Evolutionary conservation across 306 rosid species (phyloP), one percentile per base, ranked within the genome.

Genomic region (Cicer cuneatum): DNA sequence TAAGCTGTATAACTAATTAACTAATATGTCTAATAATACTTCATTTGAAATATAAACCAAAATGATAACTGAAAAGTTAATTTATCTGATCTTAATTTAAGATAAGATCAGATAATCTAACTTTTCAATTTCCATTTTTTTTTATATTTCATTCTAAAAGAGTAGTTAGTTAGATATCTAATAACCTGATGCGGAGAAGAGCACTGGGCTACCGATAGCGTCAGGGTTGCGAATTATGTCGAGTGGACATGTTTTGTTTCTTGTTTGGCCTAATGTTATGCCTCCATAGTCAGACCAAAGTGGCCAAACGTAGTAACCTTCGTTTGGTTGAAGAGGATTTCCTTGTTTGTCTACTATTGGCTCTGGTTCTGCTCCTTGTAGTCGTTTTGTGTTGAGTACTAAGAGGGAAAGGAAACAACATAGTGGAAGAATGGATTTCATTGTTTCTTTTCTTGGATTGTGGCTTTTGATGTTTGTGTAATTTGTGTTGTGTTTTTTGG

Each of bases 231-330:
- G 84, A 9, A 68, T 80, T 1, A 80, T 72, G 5, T 74, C 66
- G 2, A 80, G 72, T 11, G 80, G 84, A 37, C 84, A 80, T 49
- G 80, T 80, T 37, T 35, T 41, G 80, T 74, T 74, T 46, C 80
- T 80, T 48, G 84, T 74, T 6, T 12, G 38, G 8, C 71, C 71
- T 1, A 80, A 11, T 59, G 84, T 5, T 0, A 80, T 12, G 18
- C 80, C 84, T 6, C 84, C 84, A 2, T 74, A 10, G 53, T 80
- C 80, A 0, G 59, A 76, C 84, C 84, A 80, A 0, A 80, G 80
- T 16, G 84, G 84, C 49, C 69, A 80, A 2, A 74, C 80, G 1
- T 80, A 80, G 72, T 80, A 80, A 0, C 84, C 76, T 5, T 40
- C 80, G 1, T 76, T 72, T 40, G 48, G 59, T 16, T 9, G 0